These are phyloP conservation scores for Penicillium canescens DNA, from an alignment of 495 filamentous ascomycete species.

Conservation along the genomic window DNA sequence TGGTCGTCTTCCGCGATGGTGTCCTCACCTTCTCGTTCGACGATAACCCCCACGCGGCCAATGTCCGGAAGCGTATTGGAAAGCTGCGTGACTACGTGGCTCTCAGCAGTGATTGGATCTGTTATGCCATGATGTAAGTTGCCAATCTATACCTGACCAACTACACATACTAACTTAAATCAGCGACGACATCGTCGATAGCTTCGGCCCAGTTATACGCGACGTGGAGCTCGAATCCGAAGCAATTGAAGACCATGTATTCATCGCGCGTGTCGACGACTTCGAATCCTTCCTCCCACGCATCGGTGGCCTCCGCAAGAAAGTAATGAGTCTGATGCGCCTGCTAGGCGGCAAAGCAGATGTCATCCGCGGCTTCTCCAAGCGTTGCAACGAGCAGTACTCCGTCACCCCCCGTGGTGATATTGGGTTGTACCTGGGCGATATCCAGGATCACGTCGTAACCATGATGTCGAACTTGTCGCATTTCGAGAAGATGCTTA, in stretches of 20 bases:
- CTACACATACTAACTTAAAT: constrained; percentile 11
- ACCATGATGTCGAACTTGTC: constrained; percentile 96
- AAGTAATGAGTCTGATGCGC: constrained; percentile 90
- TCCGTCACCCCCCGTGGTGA: constrained; percentile 91
- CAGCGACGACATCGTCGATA: constrained; percentile 95
- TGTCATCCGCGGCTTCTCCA: constrained; percentile 94
- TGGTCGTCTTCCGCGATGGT: constrained; percentile 94
- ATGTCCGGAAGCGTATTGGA: constrained; percentile 88
- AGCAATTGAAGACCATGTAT: constrained; percentile 90
- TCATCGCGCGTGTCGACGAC: constrained; percentile 85
- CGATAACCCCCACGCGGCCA: constrained; percentile 77
- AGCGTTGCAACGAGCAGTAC: constrained; percentile 97
- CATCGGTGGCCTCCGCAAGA: constrained; percentile 89
- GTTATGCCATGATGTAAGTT: constrained; percentile 93
- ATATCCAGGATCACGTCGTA: constrained; percentile 98
- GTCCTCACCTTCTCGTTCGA: constrained; percentile 91
- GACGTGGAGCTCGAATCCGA: constrained; percentile 87
- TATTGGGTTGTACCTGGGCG: constrained; percentile 91
- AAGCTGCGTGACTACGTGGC: constrained; percentile 91
- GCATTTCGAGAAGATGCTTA: constrained; percentile 97
- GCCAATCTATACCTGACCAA: constrained; percentile 2
- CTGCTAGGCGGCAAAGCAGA: constrained; percentile 95
- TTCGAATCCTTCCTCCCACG: constrained; percentile 81
- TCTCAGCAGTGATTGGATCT: constrained; percentile 95
- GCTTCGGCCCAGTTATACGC: constrained; percentile 84